Percentiles rank a stretch among this genome's conserved stretches.
Evolutionary conservation across 495 filamentous ascomycete genomes (phyloP).

Genomic region (Tuber calosporum): DNA sequence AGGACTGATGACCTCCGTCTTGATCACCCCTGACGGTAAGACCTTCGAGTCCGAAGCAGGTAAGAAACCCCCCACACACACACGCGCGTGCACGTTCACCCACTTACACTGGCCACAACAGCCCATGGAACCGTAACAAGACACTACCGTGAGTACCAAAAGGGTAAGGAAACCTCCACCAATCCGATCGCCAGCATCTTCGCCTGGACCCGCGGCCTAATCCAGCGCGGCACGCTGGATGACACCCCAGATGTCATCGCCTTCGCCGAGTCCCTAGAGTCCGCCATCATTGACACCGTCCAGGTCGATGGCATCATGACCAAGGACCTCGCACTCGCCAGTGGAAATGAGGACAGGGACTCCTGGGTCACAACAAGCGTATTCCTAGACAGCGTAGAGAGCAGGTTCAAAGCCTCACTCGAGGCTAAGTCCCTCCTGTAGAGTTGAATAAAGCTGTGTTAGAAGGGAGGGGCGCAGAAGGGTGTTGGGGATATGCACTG

Average conservation of each 20-base stretch:
- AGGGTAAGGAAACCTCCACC: conserved; percentile 90
- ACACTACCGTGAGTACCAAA: conserved; percentile 98
- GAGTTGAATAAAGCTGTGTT: background rate
- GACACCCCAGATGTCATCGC: conserved; percentile 75
- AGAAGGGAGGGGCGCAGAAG: background rate
- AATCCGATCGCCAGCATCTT: conserved; percentile 99
- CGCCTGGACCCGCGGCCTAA: conserved; percentile 93
- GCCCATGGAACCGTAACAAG: conserved; percentile 97
- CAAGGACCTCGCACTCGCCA: conserved; percentile 89
- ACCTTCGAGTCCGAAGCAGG: conserved; percentile 90
- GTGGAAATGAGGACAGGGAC: conserved; percentile 71
- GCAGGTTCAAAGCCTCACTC: conserved; percentile 57
- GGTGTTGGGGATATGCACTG: background rate
- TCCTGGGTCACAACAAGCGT: conserved; percentile 83
- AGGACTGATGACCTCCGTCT: conserved; percentile 94
- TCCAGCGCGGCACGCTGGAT: conserved; percentile 86
- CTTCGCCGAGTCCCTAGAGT: conserved; percentile 85
- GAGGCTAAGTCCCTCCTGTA: conserved; percentile 12
- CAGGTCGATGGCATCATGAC: conserved; percentile 95
- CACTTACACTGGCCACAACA: background rate
- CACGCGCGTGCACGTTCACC: background rate
- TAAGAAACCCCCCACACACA: background rate
- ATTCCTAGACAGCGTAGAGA: conserved; percentile 85
- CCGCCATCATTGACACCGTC: conserved; percentile 90
- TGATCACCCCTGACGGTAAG: conserved; percentile 89